Conservation (phyloP, 1,284 basidiomycete genomes). For the Agroathelia rolfsii region DNA sequence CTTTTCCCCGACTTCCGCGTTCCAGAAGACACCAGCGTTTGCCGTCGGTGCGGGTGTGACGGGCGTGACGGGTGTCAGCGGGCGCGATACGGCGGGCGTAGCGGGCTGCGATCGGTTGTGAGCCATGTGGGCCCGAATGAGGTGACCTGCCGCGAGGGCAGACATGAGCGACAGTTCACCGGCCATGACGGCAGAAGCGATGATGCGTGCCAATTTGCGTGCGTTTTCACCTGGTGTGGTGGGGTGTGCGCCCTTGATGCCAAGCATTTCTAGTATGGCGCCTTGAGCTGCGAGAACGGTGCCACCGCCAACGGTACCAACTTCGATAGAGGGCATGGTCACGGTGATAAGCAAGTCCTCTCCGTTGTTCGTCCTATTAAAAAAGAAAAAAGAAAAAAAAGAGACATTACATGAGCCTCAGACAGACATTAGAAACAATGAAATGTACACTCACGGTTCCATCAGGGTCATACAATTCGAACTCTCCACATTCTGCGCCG, state of each 20-base stretch:
- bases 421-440: constrained; percentile 4
- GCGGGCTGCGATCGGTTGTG: constrained; percentile 69
- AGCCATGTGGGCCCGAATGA: constrained; percentile 84
- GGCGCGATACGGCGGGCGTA: constrained; percentile 55
- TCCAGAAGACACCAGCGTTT: no score
- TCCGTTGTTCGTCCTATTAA: constrained; percentile 83
- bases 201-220: constrained; percentile 77
- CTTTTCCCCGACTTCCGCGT: no score
- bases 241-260: constrained; percentile 78
- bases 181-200: constrained; percentile 88
- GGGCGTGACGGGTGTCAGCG: constrained; percentile 56
- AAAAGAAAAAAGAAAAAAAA: constrained; percentile 8
- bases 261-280: constrained; percentile 89
- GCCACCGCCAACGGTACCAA: constrained; percentile 94
- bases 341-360: constrained; percentile 88
- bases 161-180: constrained; percentile 85
- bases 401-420: constrained; percentile 6
- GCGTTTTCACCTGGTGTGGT: constrained; percentile 82
- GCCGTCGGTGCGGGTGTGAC: no score
- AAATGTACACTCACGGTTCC: constrained; percentile 71
- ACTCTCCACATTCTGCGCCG: constrained; percentile 97
- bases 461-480: constrained; percentile 98
- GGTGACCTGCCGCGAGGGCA: constrained; percentile 85
- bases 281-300: constrained; percentile 85
- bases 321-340: constrained; percentile 94